Evolutionary conservation across 75 land plant species (phyloP), one percentile per base, ranked within the genome.

Genomic region (Selaginella moellendorffii): DNA sequence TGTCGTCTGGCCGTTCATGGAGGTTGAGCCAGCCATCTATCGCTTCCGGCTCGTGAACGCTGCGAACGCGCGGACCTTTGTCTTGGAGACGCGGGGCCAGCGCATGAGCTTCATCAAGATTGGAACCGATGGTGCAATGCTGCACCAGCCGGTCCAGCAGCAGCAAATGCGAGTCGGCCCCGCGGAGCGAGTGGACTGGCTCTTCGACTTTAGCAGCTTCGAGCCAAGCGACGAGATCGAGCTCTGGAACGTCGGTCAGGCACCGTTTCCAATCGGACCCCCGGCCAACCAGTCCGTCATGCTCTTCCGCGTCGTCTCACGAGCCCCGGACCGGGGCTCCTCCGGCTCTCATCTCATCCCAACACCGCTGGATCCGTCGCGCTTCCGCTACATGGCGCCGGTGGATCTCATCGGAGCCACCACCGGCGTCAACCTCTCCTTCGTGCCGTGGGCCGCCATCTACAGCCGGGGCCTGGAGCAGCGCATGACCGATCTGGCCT

Each of bases 21-120:
- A 25, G 1, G 80, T 78, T 1, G 14, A 36, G 14, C 46, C 46
- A 5, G 14, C 46, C 5, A 36, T 28, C 63, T 67, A 67, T 28
- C 19, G 68, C 1, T 0, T 53, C 65, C 19, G 66, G 66, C 26
- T 67, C 29, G 17, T 67, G 14, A 67, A 67, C 29, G 61, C 30
- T 1, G 30, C 30, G 2, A 67, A 54, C n/a, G 62, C 61, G 28
- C 65, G 68, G 9, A 25, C 26, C 66, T 27, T 67, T 24, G 28
- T 54, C 2, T 54, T 67, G 0, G 27, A 62, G 23, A 10, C 54
- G 12, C 24, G 29, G 0, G 63, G 27, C 28, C 28, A 54, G n/a
- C 5, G 18, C 27, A 2, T 56, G 19, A 54, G 68, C 61, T 36
- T 36, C 46, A 36, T 36, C 46, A 36, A 36, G 14, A 36, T 14